Evolutionary conservation across 129 eudicot species (phyloP).

Genomic region (Tagetes erecta): DNA sequence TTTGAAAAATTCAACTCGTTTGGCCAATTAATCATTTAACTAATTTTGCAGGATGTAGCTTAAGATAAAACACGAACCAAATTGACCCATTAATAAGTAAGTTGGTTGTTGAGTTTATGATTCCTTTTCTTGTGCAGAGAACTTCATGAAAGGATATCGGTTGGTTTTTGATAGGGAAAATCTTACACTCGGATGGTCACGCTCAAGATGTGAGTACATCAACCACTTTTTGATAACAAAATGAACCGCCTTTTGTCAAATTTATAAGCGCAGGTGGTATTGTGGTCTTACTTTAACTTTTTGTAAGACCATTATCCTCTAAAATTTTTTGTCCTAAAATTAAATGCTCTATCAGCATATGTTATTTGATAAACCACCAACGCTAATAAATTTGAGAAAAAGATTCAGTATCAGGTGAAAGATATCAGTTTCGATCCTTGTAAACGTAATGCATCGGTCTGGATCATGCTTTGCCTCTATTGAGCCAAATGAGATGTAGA

Average conservation of each 20-base stretch:
- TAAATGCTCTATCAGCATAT: neutral
- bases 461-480: neutral
- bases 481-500: neutral
- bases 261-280: slow-evolving; percentile 9
- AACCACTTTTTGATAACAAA: slow-evolving; percentile 3
- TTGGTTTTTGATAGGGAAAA: slow-evolving; percentile 92
- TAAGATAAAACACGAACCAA: neutral
- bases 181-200: slow-evolving; percentile 87
- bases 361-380: neutral
- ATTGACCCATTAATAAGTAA: neutral
- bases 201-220: slow-evolving; percentile 77
- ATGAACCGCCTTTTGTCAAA: neutral
- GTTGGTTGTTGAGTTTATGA: neutral
- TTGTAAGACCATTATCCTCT: slow-evolving; percentile 5
- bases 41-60: neutral
- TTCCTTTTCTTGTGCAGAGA: slow-evolving; percentile 56
- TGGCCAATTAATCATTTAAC: neutral
- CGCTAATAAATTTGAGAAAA: neutral
- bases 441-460: neutral
- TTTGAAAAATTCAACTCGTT: neutral
- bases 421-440: neutral
- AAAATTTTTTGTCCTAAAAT: neutral
- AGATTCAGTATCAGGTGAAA: neutral
- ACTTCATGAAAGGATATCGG: slow-evolving; percentile 93
- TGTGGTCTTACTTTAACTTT: neutral